These are phyloP conservation scores for Neospora caninum DNA, from an alignment of 169 alveolate genomes.

Conservation along the genomic window DNA sequence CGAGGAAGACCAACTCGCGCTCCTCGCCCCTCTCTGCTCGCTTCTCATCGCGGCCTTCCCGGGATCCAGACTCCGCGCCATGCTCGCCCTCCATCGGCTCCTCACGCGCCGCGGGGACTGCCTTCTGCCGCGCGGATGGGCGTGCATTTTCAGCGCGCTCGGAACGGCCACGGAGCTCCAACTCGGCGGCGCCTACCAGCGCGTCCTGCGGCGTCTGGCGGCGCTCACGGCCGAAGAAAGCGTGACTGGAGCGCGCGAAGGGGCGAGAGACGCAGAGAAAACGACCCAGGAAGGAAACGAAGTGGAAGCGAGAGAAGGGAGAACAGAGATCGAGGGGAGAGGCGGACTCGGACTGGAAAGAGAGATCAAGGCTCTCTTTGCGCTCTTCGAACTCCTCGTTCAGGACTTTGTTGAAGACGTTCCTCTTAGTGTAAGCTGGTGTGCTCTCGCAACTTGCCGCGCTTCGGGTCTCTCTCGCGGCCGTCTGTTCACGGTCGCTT, in stretches of 20 bases:
- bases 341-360: constrained; percentile 14
- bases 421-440: constrained; percentile 10
- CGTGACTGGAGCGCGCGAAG: neutral
- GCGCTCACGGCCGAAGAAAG: neutral
- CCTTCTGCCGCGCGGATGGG: neutral
- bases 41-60: neutral
- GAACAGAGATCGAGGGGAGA: neutral
- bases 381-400: constrained; percentile 29
- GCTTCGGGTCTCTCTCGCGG: neutral
- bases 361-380: constrained; percentile 18
- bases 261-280: neutral
- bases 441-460: neutral
- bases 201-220: neutral
- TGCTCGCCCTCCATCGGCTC: neutral
- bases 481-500: neutral
- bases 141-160: neutral
- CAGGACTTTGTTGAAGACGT: constrained; percentile 38
- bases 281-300: neutral
- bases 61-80: neutral
- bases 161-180: neutral
- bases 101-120: constrained; percentile 21
- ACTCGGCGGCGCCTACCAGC: constrained; percentile 25
- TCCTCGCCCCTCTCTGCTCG: neutral
- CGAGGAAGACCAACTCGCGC: neutral
- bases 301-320: neutral